Percentiles rank a stretch among this genome's conserved stretches.
These are phyloP conservation scores for Epichloe sylvatica DNA, from an alignment of 2,329 filamentous ascomycete genomes.

Conservation along the genomic window DNA sequence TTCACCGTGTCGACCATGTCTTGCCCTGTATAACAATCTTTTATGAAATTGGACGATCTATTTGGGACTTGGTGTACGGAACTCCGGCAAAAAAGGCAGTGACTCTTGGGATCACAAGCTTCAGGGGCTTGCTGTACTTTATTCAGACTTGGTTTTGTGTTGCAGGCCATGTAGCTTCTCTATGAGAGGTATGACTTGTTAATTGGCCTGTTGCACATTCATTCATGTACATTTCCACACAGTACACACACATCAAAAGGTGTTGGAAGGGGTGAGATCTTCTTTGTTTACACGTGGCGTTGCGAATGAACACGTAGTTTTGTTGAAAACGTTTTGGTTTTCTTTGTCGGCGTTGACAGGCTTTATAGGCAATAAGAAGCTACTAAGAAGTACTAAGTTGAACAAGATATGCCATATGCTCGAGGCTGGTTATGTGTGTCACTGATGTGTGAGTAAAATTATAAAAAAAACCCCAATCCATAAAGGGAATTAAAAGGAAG, in stretches of 20 bases:
- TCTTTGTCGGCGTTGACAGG: slow-evolving; percentile 16
- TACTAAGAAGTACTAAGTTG: not conserved
- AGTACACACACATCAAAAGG: slow-evolving; percentile 33
- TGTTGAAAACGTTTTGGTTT: slow-evolving; percentile 7
- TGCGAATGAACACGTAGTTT: slow-evolving; percentile 12
- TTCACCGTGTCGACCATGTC: slow-evolving; percentile 4
- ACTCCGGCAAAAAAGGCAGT: not conserved
- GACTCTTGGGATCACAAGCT: not conserved
- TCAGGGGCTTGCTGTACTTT: not conserved
- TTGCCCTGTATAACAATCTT: slow-evolving; percentile 16
- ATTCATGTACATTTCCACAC: slow-evolving; percentile 28
- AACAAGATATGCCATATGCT: not conserved
- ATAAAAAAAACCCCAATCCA: no score
- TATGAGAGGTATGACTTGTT: not conserved
- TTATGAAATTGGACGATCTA: slow-evolving; percentile 12
- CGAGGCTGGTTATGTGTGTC: no score
- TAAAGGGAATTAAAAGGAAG: no score
- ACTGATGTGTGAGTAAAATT: no score
- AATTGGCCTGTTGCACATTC: slow-evolving; percentile 7
- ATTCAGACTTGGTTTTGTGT: not conserved
- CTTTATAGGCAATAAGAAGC: slow-evolving; percentile 14
- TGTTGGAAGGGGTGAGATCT: slow-evolving; percentile 23
- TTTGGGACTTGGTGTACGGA: not conserved
- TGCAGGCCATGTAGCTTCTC: not conserved
- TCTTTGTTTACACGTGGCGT: slow-evolving; percentile 14